Conservation (phyloP, 495 filamentous ascomycete genomes). For the Eremomyces bilateralis region DNA sequence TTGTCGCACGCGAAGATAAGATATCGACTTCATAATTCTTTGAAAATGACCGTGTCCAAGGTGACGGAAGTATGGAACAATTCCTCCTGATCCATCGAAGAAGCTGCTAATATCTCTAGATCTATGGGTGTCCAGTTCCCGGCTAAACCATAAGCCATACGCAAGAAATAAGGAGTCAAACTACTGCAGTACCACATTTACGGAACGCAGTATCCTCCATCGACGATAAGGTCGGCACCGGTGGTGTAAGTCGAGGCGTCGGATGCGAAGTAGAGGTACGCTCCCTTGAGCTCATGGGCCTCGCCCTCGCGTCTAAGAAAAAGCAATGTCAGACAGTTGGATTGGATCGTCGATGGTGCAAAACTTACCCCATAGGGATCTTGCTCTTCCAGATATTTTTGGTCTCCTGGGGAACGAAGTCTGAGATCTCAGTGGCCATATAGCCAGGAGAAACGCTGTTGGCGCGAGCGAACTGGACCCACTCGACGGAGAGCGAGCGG, state of each 20-base stretch:
- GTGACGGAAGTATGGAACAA: too few relatives aligned
- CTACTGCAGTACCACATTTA: neutral
- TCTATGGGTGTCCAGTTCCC: too few relatives aligned
- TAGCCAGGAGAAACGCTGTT: constrained; percentile 59
- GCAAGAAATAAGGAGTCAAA: too few relatives aligned
- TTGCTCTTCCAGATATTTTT: constrained; percentile 55
- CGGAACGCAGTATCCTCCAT: constrained; percentile 26
- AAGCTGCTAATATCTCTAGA: too few relatives aligned
- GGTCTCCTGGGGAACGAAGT: constrained; percentile 48
- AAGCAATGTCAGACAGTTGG: neutral
- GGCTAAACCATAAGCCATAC: too few relatives aligned
- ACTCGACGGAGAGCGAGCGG: constrained; percentile 47
- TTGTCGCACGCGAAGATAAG: too few relatives aligned
- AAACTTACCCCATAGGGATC: constrained; percentile 41
- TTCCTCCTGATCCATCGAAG: too few relatives aligned
- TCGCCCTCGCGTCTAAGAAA: constrained; percentile 31
- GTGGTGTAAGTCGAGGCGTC: constrained; percentile 34
- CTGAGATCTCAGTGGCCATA: constrained; percentile 57
- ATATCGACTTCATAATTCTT: too few relatives aligned
- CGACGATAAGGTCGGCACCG: constrained; percentile 31
- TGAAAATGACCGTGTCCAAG: too few relatives aligned
- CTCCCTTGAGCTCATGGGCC: constrained; percentile 68
- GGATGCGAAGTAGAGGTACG: constrained; percentile 53
- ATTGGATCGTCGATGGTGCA: neutral
- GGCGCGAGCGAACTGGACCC: constrained; percentile 55